Evolutionary conservation across 116 monocot genomes (phyloP), one percentile per base, ranked within the genome.

Genomic region (Cymodocea nodosa): DNA sequence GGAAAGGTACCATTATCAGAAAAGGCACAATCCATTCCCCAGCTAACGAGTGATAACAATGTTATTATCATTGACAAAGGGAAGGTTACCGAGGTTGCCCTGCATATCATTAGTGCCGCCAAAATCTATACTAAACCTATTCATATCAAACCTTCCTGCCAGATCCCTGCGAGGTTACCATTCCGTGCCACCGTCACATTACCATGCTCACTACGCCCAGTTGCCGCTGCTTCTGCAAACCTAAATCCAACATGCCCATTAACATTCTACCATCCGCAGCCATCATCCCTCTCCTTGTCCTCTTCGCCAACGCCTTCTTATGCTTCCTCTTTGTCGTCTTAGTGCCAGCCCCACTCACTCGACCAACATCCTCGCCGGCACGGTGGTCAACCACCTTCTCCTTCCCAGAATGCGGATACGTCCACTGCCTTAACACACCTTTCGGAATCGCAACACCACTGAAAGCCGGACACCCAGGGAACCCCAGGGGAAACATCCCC

Each of bases 401-500:
- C 25, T 70, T 24, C 60, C 20, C 63, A 30, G 30, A 30, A 30
- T 3, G 30, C 48, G 15, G 12, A 63, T 1, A 40, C 35, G 17
- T 15, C 14, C 59, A 12, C 59, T 13, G 13, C 34, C 14, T 59
- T 30, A 39, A 69, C 9, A 30, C 36, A 6, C 48, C 48, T 15
- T 59, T 44, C 11, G 69, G 69, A 59, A 69, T 35, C 15, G 5
- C 39, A 51, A 65, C 65, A 4, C 65, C 65, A 2, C 51, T 51
- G 59, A 49, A 69, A 13, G 18, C 22, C 44, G 69, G 69, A 7
- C 58, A 67, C 2, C 72, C 73, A 3, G 82, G 75, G 53, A 78
- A 82, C 44, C 92, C 92, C 1, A 92, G 67, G 4, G 92, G 92
- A 65, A 82, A 78, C 70, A 92, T 72, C 0, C 87, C 87, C 92